phyloP scores from a whole-genome alignment of 257 asterid genomes.

The Solanum clarkiae region DNA sequence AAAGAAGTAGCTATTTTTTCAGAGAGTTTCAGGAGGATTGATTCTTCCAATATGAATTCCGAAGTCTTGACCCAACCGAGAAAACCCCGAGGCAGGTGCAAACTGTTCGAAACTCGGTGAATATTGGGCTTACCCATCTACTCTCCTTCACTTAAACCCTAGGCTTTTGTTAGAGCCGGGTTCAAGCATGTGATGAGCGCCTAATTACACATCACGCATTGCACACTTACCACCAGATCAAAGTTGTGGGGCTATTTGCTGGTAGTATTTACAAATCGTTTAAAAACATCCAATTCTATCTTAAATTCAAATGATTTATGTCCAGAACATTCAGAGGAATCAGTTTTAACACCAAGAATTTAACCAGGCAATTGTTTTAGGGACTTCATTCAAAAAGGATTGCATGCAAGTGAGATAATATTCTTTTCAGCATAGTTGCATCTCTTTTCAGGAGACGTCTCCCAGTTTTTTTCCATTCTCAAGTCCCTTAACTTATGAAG shows the following conservation, averaged over 20 bases:
- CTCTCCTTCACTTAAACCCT: background rate
- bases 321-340: background rate
- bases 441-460: background rate
- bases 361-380: background rate
- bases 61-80: background rate
- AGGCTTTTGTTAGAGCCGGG: background rate
- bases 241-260: background rate
- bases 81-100: background rate
- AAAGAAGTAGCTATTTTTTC: background rate
- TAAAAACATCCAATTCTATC: background rate
- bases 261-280: background rate
- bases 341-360: background rate
- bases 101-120: background rate
- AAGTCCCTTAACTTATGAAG: background rate
- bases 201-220: background rate
- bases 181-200: background rate
- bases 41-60: background rate
- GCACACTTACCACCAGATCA: background rate
- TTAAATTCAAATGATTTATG: background rate
- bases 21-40: background rate
- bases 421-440: background rate
- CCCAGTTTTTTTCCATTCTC: background rate
- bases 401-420: background rate
- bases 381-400: background rate
- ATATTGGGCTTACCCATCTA: background rate